Evolutionary conservation across 2,329 filamentous ascomycete genomes (phyloP), one percentile per base, ranked within the genome.

Genomic region (Metarhizium sp.): DNA sequence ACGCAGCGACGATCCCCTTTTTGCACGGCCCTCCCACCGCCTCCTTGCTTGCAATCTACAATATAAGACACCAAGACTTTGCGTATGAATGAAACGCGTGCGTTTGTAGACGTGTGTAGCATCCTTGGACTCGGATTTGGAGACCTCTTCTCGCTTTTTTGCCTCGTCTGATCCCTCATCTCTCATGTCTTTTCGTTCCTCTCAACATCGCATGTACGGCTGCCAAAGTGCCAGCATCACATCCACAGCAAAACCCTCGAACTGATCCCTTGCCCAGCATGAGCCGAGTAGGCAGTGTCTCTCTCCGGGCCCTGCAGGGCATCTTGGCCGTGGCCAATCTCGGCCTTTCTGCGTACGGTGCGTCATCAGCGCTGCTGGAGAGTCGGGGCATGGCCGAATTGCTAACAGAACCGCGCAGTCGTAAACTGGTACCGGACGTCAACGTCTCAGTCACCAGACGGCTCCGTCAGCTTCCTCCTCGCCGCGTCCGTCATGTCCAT

Each of bases 371-470:
- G 14, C 38, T 6, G 38, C 11, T 14, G 14, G 10, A 40, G 13
- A 16, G 13, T 13, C 4, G 38, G 38, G 38, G 38, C 32, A 40
- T 34, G n/a, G 20, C 36, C 38, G 10, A 47, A 43, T 5, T 20
- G 38, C 45, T n/a, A 6, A 45, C 45, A 53, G 10, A 40, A 53
- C 11, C 25, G 11, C 38, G 14, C 55, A 85, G 82, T 85, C 55
- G 73, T 78, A 60, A 74, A 84, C 67, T 85, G 80, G 78, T 84
- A 82, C 66, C 74, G 78, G 65, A 71, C 68, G 57, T 71, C 81
- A 62, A 86, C 79, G 63, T 71, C 76, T 59, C 75, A 75, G 3
- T 61, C 74, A 18, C 75, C 81, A n/a, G 82, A 82, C 0, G 70
- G 74, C 3, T 75, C 81, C 58, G 69, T 85, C 68, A 79, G 77